Evolutionary conservation across 805 yeast species (phyloP), one percentile per base, ranked within the genome.

Genomic region (Candida ficus): DNA sequence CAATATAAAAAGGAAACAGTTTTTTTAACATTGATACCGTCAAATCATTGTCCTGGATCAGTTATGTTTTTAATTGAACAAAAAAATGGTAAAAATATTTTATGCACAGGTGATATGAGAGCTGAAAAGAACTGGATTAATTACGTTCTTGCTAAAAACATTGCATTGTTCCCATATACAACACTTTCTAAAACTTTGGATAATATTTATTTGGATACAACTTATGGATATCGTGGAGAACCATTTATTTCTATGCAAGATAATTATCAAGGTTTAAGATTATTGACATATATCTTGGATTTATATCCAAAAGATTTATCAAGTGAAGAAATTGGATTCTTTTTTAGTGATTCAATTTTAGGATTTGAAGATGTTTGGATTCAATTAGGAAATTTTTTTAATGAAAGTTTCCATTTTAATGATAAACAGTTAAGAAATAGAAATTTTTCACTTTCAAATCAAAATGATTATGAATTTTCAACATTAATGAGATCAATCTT

Each of bases 21-120:
- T 19, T 23, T 1, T 37, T 75, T 6, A 52, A 39, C 7, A 56
- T 50, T 71, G 21, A 61, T 78, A 3, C 68, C 68, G 6, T 68
- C 78, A 1, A 67, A 76, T 49, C 85, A 78, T 48, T 78, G 84
- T 50, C 76, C 80, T 11, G 84, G 83, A 4, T 66, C 80, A 4
- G 63, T 67, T 3, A 74, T 78, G 78, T 71, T 73, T 42, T 62
- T 78, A 22, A 42, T 78, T 2, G 73, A 72, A 43, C 28, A 27
- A 17, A 10, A 19, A 25, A 13, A 4, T 11, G 28, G 21, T 12
- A 42, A 43, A 9, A 53, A 75, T 0, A 69, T 77, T 1, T 59
- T 78, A 8, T 61, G 67, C 23, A 77, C 83, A 0, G 84, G 83
- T 2, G 84, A 78, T 49, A 41, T 75, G 9, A 58, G 82, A 21